These are phyloP conservation scores for Wallacemonas sp. DNA, from an alignment of 208 protist genomes.

Conservation along the genomic window DNA sequence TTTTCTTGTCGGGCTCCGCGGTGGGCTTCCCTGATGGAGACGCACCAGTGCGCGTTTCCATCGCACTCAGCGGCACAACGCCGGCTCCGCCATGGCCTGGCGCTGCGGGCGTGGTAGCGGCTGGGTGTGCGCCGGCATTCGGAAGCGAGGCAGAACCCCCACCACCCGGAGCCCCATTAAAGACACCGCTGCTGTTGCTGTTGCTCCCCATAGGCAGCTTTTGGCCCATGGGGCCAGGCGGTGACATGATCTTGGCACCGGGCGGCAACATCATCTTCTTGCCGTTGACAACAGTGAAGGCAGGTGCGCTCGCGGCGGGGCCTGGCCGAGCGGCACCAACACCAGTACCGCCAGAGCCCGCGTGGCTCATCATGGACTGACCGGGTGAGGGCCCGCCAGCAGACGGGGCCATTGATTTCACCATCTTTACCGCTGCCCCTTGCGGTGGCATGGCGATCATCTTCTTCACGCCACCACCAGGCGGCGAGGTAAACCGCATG, in stretches of 20 bases:
- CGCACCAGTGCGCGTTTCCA: no score
- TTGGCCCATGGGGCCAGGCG: slow-evolving; percentile 16
- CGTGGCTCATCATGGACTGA: not conserved
- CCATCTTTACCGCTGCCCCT: slow-evolving; percentile 3
- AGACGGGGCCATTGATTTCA: slow-evolving; percentile 6
- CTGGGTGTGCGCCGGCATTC: no score
- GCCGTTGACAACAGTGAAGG: slow-evolving; percentile 24
- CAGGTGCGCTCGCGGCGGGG: slow-evolving; percentile 1
- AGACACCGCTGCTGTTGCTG: not conserved
- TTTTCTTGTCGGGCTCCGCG: not conserved
- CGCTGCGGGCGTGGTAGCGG: no score
- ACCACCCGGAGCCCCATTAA: no score
- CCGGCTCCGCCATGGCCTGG: no score
- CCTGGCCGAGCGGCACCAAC: no score
- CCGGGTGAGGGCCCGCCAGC: not conserved
- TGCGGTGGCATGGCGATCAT: slow-evolving; percentile 3
- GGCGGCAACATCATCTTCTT: slow-evolving; percentile 35
- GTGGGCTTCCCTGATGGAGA: not conserved
- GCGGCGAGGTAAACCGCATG: not conserved
- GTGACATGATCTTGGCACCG: slow-evolving; percentile 20
- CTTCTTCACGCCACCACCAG: slow-evolving; percentile 11
- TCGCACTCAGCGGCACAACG: no score
- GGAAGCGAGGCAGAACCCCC: no score
- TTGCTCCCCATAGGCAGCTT: not conserved
- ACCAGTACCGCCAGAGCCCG: no score